These are phyloP conservation scores for Globisporangium paroecandrum DNA, from an alignment of 352 stramenopile species.

Conservation along the genomic window DNA sequence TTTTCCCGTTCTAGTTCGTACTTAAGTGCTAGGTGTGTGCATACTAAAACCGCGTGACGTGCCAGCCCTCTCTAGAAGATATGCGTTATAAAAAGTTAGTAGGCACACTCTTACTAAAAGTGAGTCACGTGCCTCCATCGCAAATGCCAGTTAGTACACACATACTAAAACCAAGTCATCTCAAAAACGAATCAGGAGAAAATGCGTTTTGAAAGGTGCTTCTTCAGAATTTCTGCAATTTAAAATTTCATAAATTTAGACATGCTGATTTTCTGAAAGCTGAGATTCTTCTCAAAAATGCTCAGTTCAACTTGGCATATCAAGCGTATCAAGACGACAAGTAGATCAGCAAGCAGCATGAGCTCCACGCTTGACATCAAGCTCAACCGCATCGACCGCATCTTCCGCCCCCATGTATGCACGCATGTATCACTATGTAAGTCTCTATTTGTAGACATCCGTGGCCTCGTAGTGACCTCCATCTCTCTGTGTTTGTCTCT, in stretches of 20 bases:
- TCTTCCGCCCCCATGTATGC: conserved; percentile 85
- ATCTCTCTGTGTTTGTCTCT: neutral
- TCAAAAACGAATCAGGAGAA: neutral
- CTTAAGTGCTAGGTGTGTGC: neutral
- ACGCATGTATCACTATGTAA: conserved; percentile 1
- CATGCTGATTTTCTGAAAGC: neutral
- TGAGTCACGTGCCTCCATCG: too few species aligned
- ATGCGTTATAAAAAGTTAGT: too few species aligned
- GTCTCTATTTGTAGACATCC: too few species aligned
- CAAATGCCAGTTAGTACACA: too few species aligned
- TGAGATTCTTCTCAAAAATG: neutral
- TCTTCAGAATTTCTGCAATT: neutral
- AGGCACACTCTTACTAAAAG: too few species aligned
- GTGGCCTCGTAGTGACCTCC: neutral
- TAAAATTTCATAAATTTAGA: neutral
- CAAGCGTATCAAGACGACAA: neutral
- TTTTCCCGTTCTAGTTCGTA: too few species aligned
- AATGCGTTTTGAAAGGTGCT: neutral
- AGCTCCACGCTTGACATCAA: conserved; percentile 83
- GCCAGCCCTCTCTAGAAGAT: too few species aligned
- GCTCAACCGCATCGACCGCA: conserved; percentile 81
- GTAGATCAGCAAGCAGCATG: conserved; percentile 27
- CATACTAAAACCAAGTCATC: neutral
- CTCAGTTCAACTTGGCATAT: conserved; percentile 3
- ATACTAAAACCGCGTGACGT: too few species aligned